phyloP scores from a whole-genome alignment of 345 rosid species.

The Eucalyptus sp. region DNA sequence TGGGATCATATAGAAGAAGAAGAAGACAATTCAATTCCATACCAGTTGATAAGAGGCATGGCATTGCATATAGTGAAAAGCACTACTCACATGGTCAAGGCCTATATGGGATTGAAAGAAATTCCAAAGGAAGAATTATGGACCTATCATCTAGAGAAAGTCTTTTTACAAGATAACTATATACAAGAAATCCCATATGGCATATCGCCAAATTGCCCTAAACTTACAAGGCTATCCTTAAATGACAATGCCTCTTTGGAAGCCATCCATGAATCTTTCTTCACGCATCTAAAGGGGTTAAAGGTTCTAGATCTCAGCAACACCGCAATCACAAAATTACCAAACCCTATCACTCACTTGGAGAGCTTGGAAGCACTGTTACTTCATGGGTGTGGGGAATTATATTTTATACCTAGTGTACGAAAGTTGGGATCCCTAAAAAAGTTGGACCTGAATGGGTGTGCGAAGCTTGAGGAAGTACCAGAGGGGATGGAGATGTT shows the following conservation, averaged over 20 bases:
- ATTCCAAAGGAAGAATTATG: not conserved
- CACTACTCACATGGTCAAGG: not conserved
- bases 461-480: not conserved
- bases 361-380: not conserved
- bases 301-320: not conserved
- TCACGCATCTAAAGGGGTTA: not conserved
- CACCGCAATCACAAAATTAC: not conserved
- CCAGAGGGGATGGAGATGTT: constrained; percentile 6
- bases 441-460: not conserved
- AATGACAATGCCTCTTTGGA: rapidly evolving
- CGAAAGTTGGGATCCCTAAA: not conserved
- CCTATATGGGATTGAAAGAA: not conserved
- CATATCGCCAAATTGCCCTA: not conserved
- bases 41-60: constrained; percentile 2
- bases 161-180: not conserved
- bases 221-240: not conserved
- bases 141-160: not conserved
- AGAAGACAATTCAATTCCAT: not conserved
- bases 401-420: not conserved
- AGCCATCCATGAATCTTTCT: not conserved
- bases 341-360: not conserved
- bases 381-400: rapidly evolving
- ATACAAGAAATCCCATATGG: not conserved
- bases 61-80: not conserved
- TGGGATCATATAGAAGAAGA: not conserved